Evolutionary conservation across 768 basidiomycete genomes (phyloP).

Genomic region (Russula emetica): DNA sequence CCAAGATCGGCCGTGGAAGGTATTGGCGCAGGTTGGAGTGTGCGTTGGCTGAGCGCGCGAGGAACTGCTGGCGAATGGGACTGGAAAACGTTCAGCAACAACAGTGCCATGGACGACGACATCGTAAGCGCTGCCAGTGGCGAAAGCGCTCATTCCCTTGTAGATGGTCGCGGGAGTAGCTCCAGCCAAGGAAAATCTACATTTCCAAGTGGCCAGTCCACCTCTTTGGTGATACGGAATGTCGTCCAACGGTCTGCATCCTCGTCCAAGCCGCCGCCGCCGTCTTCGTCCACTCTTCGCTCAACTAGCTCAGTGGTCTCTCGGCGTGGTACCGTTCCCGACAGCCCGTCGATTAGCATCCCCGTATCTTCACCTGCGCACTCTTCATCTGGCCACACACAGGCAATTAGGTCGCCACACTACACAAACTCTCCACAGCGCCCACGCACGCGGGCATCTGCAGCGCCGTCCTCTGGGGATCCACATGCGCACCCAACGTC

Average conservation of each 20-base stretch:
- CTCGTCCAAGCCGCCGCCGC: slow-evolving; percentile 4
- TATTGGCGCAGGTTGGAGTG: slow-evolving; percentile 62
- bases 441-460: slow-evolving; percentile 33
- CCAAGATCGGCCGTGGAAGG: slow-evolving; percentile 64
- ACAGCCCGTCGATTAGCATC: slow-evolving; percentile 11
- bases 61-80: slow-evolving; percentile 55
- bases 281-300: slow-evolving; percentile 24
- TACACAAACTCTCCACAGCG: slow-evolving; percentile 49
- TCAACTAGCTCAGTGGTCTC: slow-evolving; percentile 10
- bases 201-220: slow-evolving; percentile 13
- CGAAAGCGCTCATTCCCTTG: slow-evolving; percentile 40
- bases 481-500: slow-evolving; percentile 70
- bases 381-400: slow-evolving; percentile 31
- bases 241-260: slow-evolving; percentile 12
- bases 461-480: slow-evolving; percentile 43
- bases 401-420: slow-evolving; percentile 43
- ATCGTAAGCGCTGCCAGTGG: slow-evolving; percentile 49
- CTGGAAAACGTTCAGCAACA: slow-evolving; percentile 59
- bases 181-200: slow-evolving; percentile 25
- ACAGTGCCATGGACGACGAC: slow-evolving; percentile 36
- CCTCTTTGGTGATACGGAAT: slow-evolving; percentile 5
- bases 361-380: slow-evolving; percentile 4
- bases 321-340: slow-evolving; percentile 19
- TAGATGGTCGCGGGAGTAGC: slow-evolving; percentile 22
- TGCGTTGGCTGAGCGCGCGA: slow-evolving; percentile 47